Evolutionary conservation across 2,329 filamentous ascomycete species (phyloP), one percentile per base, ranked within the genome.

Genomic region (Fusarium virguliforme): DNA sequence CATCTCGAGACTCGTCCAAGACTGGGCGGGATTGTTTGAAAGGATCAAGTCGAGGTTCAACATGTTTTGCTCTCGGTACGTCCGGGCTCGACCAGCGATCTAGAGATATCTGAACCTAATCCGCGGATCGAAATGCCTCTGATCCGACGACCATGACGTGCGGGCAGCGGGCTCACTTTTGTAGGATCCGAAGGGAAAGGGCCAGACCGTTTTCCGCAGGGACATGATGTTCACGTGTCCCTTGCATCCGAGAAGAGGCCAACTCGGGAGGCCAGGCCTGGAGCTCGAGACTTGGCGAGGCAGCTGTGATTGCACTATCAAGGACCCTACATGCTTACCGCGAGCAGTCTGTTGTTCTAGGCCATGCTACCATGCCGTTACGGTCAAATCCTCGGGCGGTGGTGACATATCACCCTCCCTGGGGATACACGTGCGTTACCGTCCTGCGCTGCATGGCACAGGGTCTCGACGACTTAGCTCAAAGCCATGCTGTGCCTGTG

Each of bases 301-400:
- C 28, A 30, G 5, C 28, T 30, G 6, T 30, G 8, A 8, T 30
- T 30, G 28, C 28, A 30, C 6, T 30, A 30, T 30, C 28, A 30
- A 30, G 28, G 28, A 30, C 18, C 18, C 18, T 18, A 18, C 18
- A 30, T 26, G 37, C 53, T 18, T 41, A 12, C 28, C 7, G 37
- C 26, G n/a, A 15, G 30, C 24, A 28, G 22, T 40, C 18, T 35
- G 62, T 50, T 13, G 54, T 41, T 66, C 64, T 28, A 55, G 64
- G 26, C 40, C 48, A 54, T 41, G 9, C 12, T 58, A 24, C 24
- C 35, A 54, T 30, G 18, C 15, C 30, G 40, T 55, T 32, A 26
- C 15, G 26, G 18, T 56, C 64, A 34, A 51, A 51, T 61, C 40
- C 51, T n/a, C 43, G 8, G 22, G 3, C 40, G 18, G 15, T 13